A percentile compares a stretch with the other conserved stretches of the same genome.
Evolutionary conservation across 345 rosid species (phyloP).

Genomic region (Carallia brachiata): DNA sequence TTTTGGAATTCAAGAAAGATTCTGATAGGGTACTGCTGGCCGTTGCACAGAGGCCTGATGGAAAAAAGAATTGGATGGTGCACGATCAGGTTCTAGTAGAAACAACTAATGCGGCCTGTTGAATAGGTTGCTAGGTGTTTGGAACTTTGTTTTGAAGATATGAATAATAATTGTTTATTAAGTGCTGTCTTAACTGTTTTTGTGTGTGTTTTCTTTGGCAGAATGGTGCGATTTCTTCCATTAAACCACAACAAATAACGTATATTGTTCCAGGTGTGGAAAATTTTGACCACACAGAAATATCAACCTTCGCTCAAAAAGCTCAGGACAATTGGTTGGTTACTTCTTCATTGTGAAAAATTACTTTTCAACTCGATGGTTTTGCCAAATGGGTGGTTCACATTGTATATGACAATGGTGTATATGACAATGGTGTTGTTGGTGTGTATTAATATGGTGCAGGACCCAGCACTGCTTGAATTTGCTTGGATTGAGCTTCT

Average conservation of each 20-base stretch:
- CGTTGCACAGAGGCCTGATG: slow-evolving; percentile 81
- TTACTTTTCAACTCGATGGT: background rate
- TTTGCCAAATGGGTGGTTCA: slow-evolving; percentile 1
- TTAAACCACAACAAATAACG: slow-evolving; percentile 86
- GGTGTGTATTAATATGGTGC: slow-evolving; percentile 18
- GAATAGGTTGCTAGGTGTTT: slow-evolving; percentile 56
- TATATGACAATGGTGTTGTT: background rate
- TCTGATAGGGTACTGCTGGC: slow-evolving; percentile 72
- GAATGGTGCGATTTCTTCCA: slow-evolving; percentile 76
- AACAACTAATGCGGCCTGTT: slow-evolving; percentile 45
- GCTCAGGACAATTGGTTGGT: slow-evolving; percentile 80
- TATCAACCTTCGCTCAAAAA: slow-evolving; percentile 58
- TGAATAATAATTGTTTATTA: background rate
- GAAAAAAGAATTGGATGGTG: slow-evolving; percentile 99
- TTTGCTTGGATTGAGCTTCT: slow-evolving; percentile 95
- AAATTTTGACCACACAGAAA: slow-evolving; percentile 61
- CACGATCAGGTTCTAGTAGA: slow-evolving; percentile 81
- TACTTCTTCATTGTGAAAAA: slow-evolving; percentile 19
- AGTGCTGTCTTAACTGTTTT: background rate
- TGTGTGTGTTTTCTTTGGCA: slow-evolving; percentile 27
- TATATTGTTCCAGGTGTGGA: slow-evolving; percentile 77
- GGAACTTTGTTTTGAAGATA: slow-evolving; percentile 8
- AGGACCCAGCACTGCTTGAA: slow-evolving; percentile 86
- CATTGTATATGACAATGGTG: background rate
- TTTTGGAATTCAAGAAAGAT: slow-evolving; percentile 90